Evolutionary conservation across 306 rosid genomes (phyloP).

Genomic region (Sophora flavescens): DNA sequence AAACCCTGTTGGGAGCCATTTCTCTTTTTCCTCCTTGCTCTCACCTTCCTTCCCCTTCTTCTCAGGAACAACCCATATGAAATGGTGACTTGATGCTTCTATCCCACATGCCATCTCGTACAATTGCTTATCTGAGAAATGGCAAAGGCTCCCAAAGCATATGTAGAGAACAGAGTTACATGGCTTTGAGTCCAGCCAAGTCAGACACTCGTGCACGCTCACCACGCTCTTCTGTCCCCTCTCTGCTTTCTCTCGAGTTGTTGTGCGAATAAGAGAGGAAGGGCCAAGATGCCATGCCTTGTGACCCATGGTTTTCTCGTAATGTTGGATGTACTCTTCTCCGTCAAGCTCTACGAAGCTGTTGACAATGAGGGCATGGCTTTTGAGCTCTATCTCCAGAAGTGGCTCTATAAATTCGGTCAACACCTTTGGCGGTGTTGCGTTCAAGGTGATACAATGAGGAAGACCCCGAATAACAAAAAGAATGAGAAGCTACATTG

Average conservation of each 20-base stretch:
- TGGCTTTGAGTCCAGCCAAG: constrained; percentile 47
- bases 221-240: constrained; percentile 41
- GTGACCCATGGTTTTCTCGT: constrained; percentile 29
- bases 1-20: constrained; percentile 50
- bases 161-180: constrained; percentile 43
- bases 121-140: constrained; percentile 43
- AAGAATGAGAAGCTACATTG: too few species aligned
- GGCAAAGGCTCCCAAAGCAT: constrained; percentile 38
- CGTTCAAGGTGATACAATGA: constrained; percentile 12
- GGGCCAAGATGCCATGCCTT: constrained; percentile 58
- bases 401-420: neutral
- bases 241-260: constrained; percentile 23
- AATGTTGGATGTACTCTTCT: constrained; percentile 42
- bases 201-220: constrained; percentile 36
- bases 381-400: constrained; percentile 12
- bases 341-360: constrained; percentile 48
- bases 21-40: constrained; percentile 34
- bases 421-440: neutral
- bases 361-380: constrained; percentile 47
- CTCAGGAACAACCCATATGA: constrained; percentile 49
- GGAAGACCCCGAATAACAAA: constrained; percentile 27
- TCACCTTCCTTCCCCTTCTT: constrained; percentile 36
- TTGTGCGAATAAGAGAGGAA: constrained; percentile 30
- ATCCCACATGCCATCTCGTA: constrained; percentile 48
- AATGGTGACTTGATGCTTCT: neutral